Conservation (phyloP, 129 eudicot genomes). For the Logfia minima region DNA sequence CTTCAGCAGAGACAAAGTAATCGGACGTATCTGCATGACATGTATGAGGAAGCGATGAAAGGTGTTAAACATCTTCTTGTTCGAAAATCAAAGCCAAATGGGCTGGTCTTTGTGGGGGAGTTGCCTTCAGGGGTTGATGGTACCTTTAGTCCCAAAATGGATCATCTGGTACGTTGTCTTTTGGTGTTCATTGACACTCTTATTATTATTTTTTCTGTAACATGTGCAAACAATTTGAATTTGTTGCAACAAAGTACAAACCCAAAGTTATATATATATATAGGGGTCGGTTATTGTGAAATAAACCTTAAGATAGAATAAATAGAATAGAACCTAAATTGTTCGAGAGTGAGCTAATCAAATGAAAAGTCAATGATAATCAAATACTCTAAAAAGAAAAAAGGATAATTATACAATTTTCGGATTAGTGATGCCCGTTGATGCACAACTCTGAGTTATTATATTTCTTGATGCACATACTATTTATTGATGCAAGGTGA, state of each 20-base stretch:
- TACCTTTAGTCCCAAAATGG: slow-evolving; percentile 91
- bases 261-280: too few species aligned
- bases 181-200: not conserved
- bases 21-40: slow-evolving; percentile 62
- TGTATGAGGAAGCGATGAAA: slow-evolving; percentile 90
- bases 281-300: too few species aligned
- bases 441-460: too few species aligned
- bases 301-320: too few species aligned
- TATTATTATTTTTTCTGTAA: not conserved
- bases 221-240: not conserved
- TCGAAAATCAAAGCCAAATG: slow-evolving; percentile 77
- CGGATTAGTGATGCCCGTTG: too few species aligned
- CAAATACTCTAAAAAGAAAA: too few species aligned
- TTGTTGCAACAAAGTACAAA: slow-evolving; percentile 7
- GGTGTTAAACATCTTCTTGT: slow-evolving; percentile 95
- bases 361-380: too few species aligned
- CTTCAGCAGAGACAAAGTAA: slow-evolving; percentile 73
- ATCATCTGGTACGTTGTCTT: slow-evolving; percentile 69
- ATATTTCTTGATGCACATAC: too few species aligned
- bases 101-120: slow-evolving; percentile 84
- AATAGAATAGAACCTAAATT: too few species aligned
- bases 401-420: too few species aligned
- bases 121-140: slow-evolving; percentile 78
- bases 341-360: too few species aligned
- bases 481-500: too few species aligned